A percentile compares a stretch with the other conserved stretches of the same genome.
These are phyloP conservation scores for Rosa lucieae DNA, from an alignment of 306 rosid species.

Conservation along the genomic window DNA sequence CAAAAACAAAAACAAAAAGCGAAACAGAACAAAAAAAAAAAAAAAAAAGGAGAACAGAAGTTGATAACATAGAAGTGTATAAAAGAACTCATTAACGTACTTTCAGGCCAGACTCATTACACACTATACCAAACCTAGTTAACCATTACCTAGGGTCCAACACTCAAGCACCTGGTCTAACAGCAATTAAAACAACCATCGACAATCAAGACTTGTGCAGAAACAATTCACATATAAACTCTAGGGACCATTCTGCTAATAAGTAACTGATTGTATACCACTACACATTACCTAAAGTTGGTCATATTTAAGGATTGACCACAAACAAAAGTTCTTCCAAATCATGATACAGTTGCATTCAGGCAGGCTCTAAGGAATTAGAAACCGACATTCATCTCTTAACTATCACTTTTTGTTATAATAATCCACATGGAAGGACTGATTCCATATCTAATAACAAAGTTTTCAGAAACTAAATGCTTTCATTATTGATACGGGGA, in stretches of 20 bases:
- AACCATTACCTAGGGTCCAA: neutral
- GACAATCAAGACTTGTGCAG: neutral
- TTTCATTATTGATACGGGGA: neutral
- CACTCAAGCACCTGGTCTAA: neutral
- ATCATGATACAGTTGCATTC: neutral
- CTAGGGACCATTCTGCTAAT: neutral
- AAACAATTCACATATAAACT: neutral
- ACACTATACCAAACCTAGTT: neutral
- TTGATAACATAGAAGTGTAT: neutral
- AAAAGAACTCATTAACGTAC: neutral
- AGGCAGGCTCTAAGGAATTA: neutral
- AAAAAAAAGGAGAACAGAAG: neutral
- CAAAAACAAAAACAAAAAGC: neutral
- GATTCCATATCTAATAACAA: neutral
- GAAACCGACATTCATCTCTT: neutral
- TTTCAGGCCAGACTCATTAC: neutral
- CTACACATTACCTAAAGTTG: neutral
- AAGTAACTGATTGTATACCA: neutral
- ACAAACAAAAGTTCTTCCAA: neutral
- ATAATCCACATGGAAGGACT: neutral
- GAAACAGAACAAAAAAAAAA: neutral
- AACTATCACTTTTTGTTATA: neutral
- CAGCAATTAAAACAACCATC: neutral
- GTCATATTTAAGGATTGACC: neutral
- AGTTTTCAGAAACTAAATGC: neutral